phyloP scores from a whole-genome alignment of 2,329 filamentous ascomycete species.

The Fonsecaea pedrosoi region DNA sequence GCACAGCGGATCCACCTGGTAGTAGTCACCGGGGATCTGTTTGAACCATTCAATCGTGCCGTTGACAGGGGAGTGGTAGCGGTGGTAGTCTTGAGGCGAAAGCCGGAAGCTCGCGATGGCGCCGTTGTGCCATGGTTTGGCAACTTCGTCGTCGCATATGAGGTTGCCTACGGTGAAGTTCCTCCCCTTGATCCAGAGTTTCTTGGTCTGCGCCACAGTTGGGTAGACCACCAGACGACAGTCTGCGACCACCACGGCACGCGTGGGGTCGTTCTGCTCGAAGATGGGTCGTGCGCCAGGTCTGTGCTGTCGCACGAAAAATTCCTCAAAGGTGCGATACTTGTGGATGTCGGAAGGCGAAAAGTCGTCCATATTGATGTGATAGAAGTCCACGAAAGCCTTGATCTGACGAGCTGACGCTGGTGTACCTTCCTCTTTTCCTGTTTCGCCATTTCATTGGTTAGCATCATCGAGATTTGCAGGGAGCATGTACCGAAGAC shows the following conservation, averaged over 20 bases:
- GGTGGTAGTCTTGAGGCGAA: slow-evolving; percentile 96
- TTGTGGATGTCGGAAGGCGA: slow-evolving; percentile 71
- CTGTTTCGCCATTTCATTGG: slow-evolving; percentile 46
- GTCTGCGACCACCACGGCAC: slow-evolving; percentile 92
- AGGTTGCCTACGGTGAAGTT: slow-evolving; percentile 89
- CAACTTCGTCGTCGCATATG: slow-evolving; percentile 75
- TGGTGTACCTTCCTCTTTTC: slow-evolving; percentile 93
- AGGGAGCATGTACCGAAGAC: not conserved
- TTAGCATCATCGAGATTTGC: slow-evolving; percentile 9
- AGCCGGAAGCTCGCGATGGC: slow-evolving; percentile 90
- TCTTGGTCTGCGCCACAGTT: slow-evolving; percentile 79
- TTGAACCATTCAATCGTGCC: slow-evolving; percentile 84
- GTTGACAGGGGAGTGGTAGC: slow-evolving; percentile 96
- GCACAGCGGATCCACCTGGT: slow-evolving; percentile 98
- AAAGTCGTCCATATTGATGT: slow-evolving; percentile 91
- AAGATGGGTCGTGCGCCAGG: slow-evolving; percentile 85
- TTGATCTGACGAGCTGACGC: slow-evolving; percentile 84
- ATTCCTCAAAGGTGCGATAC: slow-evolving; percentile 97
- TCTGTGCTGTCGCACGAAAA: slow-evolving; percentile 95
- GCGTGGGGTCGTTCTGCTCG: slow-evolving; percentile 79
- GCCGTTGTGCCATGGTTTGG: slow-evolving; percentile 76
- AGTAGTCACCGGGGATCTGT: slow-evolving; percentile 92
- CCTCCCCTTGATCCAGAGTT: slow-evolving; percentile 95
- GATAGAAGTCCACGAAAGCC: slow-evolving; percentile 92
- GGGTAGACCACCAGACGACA: slow-evolving; percentile 95